A percentile compares a stretch with the other conserved stretches of the same genome.
phyloP scores from a whole-genome alignment of 2,329 filamentous ascomycete species.

The Teratosphaeria epicoccoides region DNA sequence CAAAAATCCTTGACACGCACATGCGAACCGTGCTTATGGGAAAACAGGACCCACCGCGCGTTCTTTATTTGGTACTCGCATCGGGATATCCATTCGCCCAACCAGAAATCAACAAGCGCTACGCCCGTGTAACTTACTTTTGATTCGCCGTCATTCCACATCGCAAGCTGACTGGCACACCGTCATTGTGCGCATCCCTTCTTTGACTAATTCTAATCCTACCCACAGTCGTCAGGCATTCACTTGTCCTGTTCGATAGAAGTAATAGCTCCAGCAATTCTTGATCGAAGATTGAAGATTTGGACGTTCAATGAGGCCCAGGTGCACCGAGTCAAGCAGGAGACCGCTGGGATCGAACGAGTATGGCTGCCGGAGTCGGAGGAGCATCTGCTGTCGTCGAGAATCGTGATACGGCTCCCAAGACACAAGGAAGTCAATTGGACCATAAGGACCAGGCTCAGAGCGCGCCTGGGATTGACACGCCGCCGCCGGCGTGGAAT shows the following conservation, averaged over 20 bases:
- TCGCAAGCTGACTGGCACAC: background rate
- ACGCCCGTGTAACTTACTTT: background rate
- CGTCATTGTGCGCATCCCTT: background rate
- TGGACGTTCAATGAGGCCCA: background rate
- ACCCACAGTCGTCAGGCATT: background rate
- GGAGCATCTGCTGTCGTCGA: slow-evolving; percentile 4
- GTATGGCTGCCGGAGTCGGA: slow-evolving; percentile 18
- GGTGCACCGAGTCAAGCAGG: slow-evolving; percentile 1
- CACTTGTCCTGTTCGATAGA: background rate
- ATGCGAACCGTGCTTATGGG: background rate
- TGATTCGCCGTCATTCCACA: background rate
- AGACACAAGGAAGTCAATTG: background rate
- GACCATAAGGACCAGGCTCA: background rate
- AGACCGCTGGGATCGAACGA: slow-evolving; percentile 16
- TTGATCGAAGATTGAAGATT: background rate
- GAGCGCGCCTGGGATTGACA: slow-evolving; percentile 1
- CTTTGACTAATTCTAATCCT: background rate
- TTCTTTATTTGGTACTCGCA: no score
- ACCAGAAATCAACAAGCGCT: background rate
- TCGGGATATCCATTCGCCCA: background rate
- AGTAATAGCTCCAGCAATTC: background rate
- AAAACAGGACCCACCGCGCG: background rate
- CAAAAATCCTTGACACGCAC: no score
- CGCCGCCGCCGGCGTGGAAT: background rate
- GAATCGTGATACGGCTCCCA: background rate